Percentiles rank a stretch among this genome's conserved stretches.
phyloP scores from a whole-genome alignment of 768 basidiomycete species.

The Mycena albidolilacea region DNA sequence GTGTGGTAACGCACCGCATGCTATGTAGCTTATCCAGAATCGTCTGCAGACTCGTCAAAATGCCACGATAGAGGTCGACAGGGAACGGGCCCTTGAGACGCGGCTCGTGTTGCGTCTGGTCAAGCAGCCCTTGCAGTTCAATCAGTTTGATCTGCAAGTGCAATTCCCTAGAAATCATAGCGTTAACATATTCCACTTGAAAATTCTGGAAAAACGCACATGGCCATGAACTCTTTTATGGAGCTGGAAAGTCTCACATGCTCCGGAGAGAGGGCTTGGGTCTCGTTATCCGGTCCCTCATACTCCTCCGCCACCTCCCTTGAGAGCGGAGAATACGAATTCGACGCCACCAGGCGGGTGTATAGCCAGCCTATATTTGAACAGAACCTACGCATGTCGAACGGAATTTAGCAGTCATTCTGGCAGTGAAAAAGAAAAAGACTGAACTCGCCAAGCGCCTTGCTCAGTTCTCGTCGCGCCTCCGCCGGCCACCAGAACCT shows the following conservation, averaged over 20 bases:
- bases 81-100: constrained; percentile 97
- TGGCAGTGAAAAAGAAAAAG: constrained; percentile 13
- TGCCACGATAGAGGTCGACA: constrained; percentile 83
- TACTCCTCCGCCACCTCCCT: constrained; percentile 45
- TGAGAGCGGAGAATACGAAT: constrained; percentile 77
- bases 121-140: constrained; percentile 84
- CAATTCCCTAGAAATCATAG: constrained; percentile 78
- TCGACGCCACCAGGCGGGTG: constrained; percentile 90
- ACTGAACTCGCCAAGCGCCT: constrained; percentile 86
- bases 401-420: not conserved
- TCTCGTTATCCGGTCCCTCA: constrained; percentile 45
- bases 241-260: constrained; percentile 69
- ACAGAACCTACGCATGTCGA: constrained; percentile 77
- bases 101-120: constrained; percentile 93
- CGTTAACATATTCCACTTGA: not conserved
- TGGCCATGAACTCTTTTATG: constrained; percentile 91
- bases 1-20: constrained; percentile 95
- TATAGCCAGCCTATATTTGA: constrained; percentile 96
- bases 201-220: constrained; percentile 64
- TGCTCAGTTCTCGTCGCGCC: constrained; percentile 89
- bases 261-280: constrained; percentile 52
- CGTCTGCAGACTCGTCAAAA: constrained; percentile 85
- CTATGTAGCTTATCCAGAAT: constrained; percentile 93
- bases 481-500: constrained; percentile 97
- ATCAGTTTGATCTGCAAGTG: constrained; percentile 94